These are phyloP conservation scores for Penicillium sp. DNA, from an alignment of 2,329 filamentous ascomycete species.

Conservation along the genomic window DNA sequence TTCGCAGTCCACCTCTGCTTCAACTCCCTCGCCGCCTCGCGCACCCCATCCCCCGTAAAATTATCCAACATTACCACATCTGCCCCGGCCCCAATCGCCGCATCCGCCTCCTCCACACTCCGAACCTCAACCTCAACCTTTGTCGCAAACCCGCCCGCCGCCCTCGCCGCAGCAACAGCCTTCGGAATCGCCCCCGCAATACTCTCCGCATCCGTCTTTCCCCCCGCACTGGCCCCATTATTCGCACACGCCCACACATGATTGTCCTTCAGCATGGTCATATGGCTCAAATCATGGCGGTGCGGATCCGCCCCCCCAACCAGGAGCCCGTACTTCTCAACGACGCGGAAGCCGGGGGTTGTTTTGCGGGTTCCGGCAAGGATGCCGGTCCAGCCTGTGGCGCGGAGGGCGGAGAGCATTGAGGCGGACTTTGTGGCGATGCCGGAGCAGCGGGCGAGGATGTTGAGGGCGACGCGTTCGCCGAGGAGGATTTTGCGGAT, in stretches of 20 bases:
- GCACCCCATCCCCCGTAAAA: slow-evolving; percentile 78
- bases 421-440: slow-evolving; percentile 67
- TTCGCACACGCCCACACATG: slow-evolving; percentile 85
- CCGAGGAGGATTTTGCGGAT: slow-evolving; percentile 83
- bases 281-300: slow-evolving; percentile 83
- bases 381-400: slow-evolving; percentile 73
- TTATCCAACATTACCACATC: slow-evolving; percentile 99
- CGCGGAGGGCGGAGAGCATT: slow-evolving; percentile 55
- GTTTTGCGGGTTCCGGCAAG: slow-evolving; percentile 97
- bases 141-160: slow-evolving; percentile 82
- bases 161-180: slow-evolving; percentile 80
- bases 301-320: slow-evolving; percentile 91
- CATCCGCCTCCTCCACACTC: slow-evolving; percentile 82
- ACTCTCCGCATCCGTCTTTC: slow-evolving; percentile 19
- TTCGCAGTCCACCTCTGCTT: slow-evolving; percentile 77
- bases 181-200: slow-evolving; percentile 70
- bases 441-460: slow-evolving; percentile 85
- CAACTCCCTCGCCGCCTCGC: slow-evolving; percentile 69
- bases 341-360: slow-evolving; percentile 89
- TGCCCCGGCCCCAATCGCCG: slow-evolving; percentile 85
- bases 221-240: slow-evolving; percentile 31
- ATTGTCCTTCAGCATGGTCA: slow-evolving; percentile 99
- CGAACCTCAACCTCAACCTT: slow-evolving; percentile 98
- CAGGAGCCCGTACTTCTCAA: slow-evolving; percentile 98
- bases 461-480: slow-evolving; percentile 90